Evolutionary conservation across 108 stramenopile genomes (phyloP).

Genomic region (Cyclostephanos tholiformis): DNA sequence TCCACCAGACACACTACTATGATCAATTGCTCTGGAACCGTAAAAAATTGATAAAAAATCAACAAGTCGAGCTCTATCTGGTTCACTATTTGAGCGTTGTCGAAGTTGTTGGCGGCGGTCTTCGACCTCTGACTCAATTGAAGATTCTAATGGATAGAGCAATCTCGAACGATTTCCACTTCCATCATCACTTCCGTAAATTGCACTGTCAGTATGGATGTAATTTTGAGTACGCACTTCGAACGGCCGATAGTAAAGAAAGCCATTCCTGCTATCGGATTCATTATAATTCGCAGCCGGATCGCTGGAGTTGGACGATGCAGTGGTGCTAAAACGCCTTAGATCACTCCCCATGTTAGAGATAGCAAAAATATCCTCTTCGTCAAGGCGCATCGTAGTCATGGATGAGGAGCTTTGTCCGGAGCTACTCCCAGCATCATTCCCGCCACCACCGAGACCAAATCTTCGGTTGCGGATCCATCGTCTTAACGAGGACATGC

Average conservation of each 20-base stretch:
- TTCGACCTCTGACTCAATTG: constrained; percentile 6
- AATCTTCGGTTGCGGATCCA: constrained; percentile 59
- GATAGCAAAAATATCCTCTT: constrained; percentile 42
- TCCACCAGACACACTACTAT: constrained; percentile 6
- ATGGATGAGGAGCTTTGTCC: constrained; percentile 17
- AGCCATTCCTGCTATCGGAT: constrained; percentile 32
- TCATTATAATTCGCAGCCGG: constrained; percentile 16
- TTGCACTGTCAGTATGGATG: constrained; percentile 15
- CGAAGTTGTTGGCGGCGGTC: constrained; percentile 4
- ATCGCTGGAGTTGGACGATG: constrained; percentile 32
- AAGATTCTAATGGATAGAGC: constrained; percentile 17
- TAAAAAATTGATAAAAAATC: constrained; percentile 35
- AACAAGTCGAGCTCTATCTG: constrained; percentile 36
- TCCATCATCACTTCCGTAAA: constrained; percentile 40
- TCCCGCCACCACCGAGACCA: background rate
- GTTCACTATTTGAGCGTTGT: constrained; percentile 43
- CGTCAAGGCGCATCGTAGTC: constrained; percentile 33
- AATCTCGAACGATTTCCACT: constrained; percentile 24
- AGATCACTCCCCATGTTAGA: constrained; percentile 31
- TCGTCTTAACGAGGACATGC: constrained; percentile 60
- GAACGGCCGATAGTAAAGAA: constrained; percentile 39
- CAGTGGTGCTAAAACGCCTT: constrained; percentile 3
- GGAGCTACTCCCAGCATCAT: constrained; percentile 19
- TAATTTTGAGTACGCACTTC: constrained; percentile 21
- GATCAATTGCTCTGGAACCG: constrained; percentile 31